Evolutionary conservation across 305 asterid species (phyloP).

Genomic region (Lippia alba): DNA sequence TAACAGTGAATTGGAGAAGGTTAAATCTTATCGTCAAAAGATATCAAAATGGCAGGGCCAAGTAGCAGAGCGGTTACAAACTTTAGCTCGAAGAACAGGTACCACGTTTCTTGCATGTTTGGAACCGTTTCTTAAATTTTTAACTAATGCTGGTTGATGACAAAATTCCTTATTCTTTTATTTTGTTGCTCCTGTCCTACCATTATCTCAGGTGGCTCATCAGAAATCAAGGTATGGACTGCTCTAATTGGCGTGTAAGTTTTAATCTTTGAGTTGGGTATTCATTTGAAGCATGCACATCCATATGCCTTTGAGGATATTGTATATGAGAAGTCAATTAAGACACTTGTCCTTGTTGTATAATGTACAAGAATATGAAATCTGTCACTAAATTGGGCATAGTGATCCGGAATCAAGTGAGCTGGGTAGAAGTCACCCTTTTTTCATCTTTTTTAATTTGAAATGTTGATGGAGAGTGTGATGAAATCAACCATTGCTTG

Average conservation of each 20-base stretch:
- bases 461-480: conserved; percentile 21
- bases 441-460: conserved; percentile 22
- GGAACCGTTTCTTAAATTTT: conserved; percentile 17
- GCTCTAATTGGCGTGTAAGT: conserved; percentile 61
- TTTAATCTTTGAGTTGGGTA: conserved; percentile 33
- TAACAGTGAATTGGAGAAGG: conserved; percentile 89
- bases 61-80: conserved; percentile 80
- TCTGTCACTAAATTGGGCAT: conserved; percentile 21
- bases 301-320: conserved; percentile 17
- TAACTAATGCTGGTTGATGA: conserved; percentile 22
- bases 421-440: conserved; percentile 30
- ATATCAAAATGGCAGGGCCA: conserved; percentile 86
- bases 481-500: conserved; percentile 27
- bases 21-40: conserved; percentile 80
- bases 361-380: conserved; percentile 30
- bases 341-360: conserved; percentile 27
- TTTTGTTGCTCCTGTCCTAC: conserved; percentile 26
- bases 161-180: conserved; percentile 27
- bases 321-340: conserved; percentile 20
- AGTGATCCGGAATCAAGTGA: conserved; percentile 27
- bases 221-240: conserved; percentile 84
- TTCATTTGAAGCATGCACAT: conserved; percentile 11
- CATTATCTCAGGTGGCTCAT: conserved; percentile 57
- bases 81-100: conserved; percentile 81
- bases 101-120: conserved; percentile 27